Evolutionary conservation across 306 rosid species (phyloP).

Genomic region (Quercus rubra): DNA sequence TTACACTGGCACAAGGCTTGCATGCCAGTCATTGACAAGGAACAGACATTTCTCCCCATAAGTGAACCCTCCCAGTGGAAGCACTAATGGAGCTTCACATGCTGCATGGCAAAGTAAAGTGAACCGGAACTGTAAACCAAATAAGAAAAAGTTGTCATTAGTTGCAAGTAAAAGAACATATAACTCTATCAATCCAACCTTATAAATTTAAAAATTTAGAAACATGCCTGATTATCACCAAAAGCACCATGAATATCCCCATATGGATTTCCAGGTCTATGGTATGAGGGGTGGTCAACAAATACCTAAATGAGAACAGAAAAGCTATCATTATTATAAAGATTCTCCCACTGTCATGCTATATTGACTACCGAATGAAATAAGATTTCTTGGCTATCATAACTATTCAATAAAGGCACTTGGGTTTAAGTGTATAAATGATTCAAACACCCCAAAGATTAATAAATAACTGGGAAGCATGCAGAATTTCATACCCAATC

Average conservation of each 20-base stretch:
- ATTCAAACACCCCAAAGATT: neutral
- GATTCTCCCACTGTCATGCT: neutral
- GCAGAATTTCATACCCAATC: slow-evolving; percentile 63
- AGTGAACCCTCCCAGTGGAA: slow-evolving; percentile 79
- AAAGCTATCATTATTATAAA: slow-evolving; percentile 9
- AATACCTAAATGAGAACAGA: slow-evolving; percentile 52
- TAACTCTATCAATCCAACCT: slow-evolving; percentile 15
- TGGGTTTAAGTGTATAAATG: neutral
- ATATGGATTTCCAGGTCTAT: slow-evolving; percentile 82
- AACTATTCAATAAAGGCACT: neutral
- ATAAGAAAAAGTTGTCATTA: slow-evolving; percentile 43
- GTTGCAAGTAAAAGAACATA: slow-evolving; percentile 8
- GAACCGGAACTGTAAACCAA: slow-evolving; percentile 92
- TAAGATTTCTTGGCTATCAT: neutral
- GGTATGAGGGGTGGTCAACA: slow-evolving; percentile 80
- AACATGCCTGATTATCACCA: slow-evolving; percentile 76
- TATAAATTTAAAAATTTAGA: neutral
- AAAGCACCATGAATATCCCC: slow-evolving; percentile 71
- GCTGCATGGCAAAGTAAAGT: slow-evolving; percentile 93
- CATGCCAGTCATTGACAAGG: slow-evolving; percentile 93
- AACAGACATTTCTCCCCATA: slow-evolving; percentile 74
- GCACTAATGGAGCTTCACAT: slow-evolving; percentile 90
- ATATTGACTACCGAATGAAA: neutral
- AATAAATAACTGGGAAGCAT: slow-evolving; percentile 2
- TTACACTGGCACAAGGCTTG: slow-evolving; percentile 86